Evolutionary conservation across 148 eudicot genomes (phyloP).

Genomic region (Gaultheria prostrata): DNA sequence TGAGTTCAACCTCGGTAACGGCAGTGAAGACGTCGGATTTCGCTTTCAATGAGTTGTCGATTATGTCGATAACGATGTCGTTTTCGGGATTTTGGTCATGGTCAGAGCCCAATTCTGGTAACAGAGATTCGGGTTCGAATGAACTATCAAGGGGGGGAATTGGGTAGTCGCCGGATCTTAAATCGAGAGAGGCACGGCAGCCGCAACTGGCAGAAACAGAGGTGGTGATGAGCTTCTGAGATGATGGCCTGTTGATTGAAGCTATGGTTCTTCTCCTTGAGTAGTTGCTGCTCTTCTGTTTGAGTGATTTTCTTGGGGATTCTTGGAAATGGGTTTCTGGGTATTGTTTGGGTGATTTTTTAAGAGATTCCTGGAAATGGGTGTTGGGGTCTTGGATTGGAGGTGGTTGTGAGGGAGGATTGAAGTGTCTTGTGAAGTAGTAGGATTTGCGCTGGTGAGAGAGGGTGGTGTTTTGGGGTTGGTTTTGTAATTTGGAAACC

Average conservation of each 20-base stretch:
- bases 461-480: background rate
- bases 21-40: slow-evolving; percentile 9
- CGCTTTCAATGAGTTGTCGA: background rate
- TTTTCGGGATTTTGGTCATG: background rate
- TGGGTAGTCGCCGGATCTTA: slow-evolving; percentile 12
- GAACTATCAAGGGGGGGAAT: slow-evolving; percentile 10
- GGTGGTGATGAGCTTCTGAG: slow-evolving; percentile 12
- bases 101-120: slow-evolving; percentile 9
- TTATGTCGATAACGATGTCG: slow-evolving; percentile 10
- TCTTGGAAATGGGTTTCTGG: slow-evolving; percentile 14
- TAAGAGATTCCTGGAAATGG: background rate
- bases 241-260: background rate
- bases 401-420: slow-evolving; percentile 3
- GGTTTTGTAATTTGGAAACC: slow-evolving; percentile 9
- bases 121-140: slow-evolving; percentile 3
- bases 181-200: slow-evolving; percentile 28
- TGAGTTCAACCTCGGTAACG: slow-evolving; percentile 19
- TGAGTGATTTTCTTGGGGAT: slow-evolving; percentile 40
- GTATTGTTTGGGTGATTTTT: background rate
- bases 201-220: slow-evolving; percentile 27
- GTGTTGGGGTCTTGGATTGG: background rate
- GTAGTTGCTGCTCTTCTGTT: slow-evolving; percentile 24
- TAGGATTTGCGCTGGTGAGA: slow-evolving; percentile 52
- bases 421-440: slow-evolving; percentile 56
- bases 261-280: slow-evolving; percentile 19